Evolutionary conservation across 805 yeast species (phyloP).

Genomic region (Candida quercuum): DNA sequence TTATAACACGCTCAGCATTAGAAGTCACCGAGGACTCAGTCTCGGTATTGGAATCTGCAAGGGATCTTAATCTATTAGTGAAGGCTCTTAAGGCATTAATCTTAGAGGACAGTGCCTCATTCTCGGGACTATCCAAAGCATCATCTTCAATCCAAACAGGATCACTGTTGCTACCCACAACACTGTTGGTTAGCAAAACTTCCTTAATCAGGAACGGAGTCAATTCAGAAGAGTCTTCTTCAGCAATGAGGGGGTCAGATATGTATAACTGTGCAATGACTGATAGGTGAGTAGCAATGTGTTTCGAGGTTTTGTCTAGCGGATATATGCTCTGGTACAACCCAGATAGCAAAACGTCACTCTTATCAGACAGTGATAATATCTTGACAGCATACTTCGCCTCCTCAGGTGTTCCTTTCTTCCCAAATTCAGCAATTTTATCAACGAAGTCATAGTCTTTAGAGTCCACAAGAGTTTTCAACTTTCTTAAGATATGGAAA

Average conservation of each 20-base stretch:
- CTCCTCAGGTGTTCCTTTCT: slow-evolving; percentile 50
- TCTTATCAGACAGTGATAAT: slow-evolving; percentile 40
- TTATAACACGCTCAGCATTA: slow-evolving; percentile 58
- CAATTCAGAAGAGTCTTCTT: slow-evolving; percentile 50
- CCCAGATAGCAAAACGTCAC: slow-evolving; percentile 33
- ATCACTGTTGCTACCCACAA: slow-evolving; percentile 27
- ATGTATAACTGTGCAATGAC: slow-evolving; percentile 54
- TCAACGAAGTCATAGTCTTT: slow-evolving; percentile 36
- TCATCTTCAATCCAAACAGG: slow-evolving; percentile 45
- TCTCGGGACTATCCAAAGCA: slow-evolving; percentile 27
- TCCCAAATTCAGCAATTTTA: slow-evolving; percentile 40
- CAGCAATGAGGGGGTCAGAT: slow-evolving; percentile 42
- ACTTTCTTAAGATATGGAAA: slow-evolving; percentile 49
- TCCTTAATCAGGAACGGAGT: slow-evolving; percentile 57
- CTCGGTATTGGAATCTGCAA: slow-evolving; percentile 23
- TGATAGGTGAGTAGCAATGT: slow-evolving; percentile 52
- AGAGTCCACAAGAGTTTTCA: slow-evolving; percentile 43
- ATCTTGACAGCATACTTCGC: slow-evolving; percentile 62
- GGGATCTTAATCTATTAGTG: slow-evolving; percentile 49
- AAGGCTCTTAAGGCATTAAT: slow-evolving; percentile 48
- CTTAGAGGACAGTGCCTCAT: slow-evolving; percentile 41
- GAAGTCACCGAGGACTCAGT: slow-evolving; percentile 34
- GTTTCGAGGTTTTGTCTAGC: slow-evolving; percentile 30
- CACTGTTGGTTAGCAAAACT: slow-evolving; percentile 49
- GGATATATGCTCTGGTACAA: slow-evolving; percentile 46